Evolutionary conservation across 2,329 filamentous ascomycete genomes (phyloP).

Genomic region (Shiraia sp.): DNA sequence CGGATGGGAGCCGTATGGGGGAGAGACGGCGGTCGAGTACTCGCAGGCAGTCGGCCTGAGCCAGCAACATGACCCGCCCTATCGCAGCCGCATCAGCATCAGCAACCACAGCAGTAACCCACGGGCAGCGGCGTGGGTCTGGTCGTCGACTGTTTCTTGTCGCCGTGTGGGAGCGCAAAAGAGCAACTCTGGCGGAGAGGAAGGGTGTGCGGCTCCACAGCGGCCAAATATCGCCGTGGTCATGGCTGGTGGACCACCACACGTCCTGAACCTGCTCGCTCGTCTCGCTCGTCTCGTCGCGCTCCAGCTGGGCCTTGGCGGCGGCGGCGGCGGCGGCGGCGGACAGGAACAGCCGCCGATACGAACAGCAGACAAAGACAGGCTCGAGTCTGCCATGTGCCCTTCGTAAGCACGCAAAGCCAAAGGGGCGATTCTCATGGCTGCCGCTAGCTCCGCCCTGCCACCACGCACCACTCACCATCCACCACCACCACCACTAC

Average conservation of each 20-base stretch:
- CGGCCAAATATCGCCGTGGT: constrained; percentile 27
- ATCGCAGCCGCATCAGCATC: constrained; percentile 2
- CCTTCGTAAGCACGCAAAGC: constrained; percentile 4
- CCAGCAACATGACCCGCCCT: constrained; percentile 2
- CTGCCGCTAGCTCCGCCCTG: not conserved
- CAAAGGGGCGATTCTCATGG: constrained; percentile 7
- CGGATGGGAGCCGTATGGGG: constrained; percentile 1
- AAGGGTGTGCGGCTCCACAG: constrained; percentile 19
- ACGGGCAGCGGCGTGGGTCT: too few species aligned
- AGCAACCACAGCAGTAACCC: too few species aligned
- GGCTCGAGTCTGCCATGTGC: too few species aligned
- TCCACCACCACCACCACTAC: constrained; percentile 8
- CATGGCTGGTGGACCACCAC: constrained; percentile 11
- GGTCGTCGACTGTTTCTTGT: too few species aligned
- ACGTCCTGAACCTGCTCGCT: too few species aligned
- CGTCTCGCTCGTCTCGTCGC: too few species aligned
- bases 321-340: constrained; percentile 14
- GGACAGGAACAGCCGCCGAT: constrained; percentile 14
- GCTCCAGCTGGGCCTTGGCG: too few species aligned
- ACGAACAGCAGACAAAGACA: too few species aligned
- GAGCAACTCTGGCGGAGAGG: not conserved
- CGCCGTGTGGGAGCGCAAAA: not conserved
- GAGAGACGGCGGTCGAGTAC: too few species aligned
- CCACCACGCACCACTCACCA: too few species aligned
- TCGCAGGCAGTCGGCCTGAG: too few species aligned